Evolutionary conservation across 345 rosid genomes (phyloP), one percentile per base, ranked within the genome.

Genomic region (Acer saccharum): DNA sequence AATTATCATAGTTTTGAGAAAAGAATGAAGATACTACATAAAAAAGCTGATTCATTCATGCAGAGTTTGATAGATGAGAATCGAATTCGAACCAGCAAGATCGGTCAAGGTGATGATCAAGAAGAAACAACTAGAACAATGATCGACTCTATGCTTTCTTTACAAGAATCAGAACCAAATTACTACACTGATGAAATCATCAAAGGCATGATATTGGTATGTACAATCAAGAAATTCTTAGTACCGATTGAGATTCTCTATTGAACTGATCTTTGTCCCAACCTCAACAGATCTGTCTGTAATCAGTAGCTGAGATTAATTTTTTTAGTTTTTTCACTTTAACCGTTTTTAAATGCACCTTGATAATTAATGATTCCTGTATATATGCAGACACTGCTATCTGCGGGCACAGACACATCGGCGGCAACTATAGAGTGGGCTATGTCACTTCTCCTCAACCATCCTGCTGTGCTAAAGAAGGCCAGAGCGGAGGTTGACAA

Each of bases 381-480:
- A 29, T 29, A 29, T 29, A 29, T 29, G 32, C 32, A 29, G 32
- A 29, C 32, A 29, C 32, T 29, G 32, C 32, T 29, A 29, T 29
- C 32, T 29, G 32, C 32, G 32, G 32, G 32, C 3, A 29, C 32
- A 4, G 39, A 35, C 39, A 35, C 39, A 35, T 35, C 39, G 0
- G 77, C 86, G 0, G 81, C 72, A 39, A 83, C 91, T 1, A 0
- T 83, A 11, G 89, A 87, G 21, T 89, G 90, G 94, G 87, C 88
- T 7, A 79, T 87, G 87, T 73, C 92, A 1, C 76, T 82, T 48
- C 73, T 89, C 14, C 77, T 86, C 2, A 90, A 84, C 62, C 74
- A 89, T 41, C 94, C 87, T 0, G 70, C 54, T 0, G 23, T 39
- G 17, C 0, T 89, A 17, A 9, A 68, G 1, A 89, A 84, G 48